Base-by-base conservation (phyloP, 148 eudicot species). In the Tetragonia tetragonoides region DNA sequence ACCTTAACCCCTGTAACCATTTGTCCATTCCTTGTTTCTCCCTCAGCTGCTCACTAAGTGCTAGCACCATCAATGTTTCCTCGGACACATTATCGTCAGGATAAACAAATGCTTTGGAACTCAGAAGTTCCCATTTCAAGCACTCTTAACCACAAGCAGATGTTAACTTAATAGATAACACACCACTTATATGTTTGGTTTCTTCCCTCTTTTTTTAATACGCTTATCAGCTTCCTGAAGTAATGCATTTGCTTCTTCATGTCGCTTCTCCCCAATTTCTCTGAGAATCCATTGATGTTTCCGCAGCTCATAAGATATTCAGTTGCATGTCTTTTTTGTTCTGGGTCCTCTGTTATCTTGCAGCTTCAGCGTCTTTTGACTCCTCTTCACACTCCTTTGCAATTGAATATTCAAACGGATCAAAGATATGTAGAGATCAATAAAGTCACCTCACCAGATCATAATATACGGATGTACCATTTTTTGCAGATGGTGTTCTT, bases 361-460 rank as follows among this genome's bases (percentile, higher is more conserved):
- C 74, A 78, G 83, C 83, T 87, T 87, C 40, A 86, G 72, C 80
- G 90, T 91, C 88, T n/a, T 90, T 95, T 66, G 89, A 66, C 81
- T 93, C 99, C 83, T 95, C 97, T 80, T 90, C 99, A 0, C 93
- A 91, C 84, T 92, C 97, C 99, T 95, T 68, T 9, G n/a, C 21
- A 2, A 87, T 1, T 79, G 41, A n/a, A 53, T 15, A 44, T 47
- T 9, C 40, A n/a, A 39, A 17, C 20, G 18, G 18, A 38, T 39
- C 70, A 78, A 18, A 59, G 11, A 54, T 44, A 38, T 37, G 51
- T 47, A 39, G 73, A 41, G 6, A 24, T 21, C 40, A 38, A 37
- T 11, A 60, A 18, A 46, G 37, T 57, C 49, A 72, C 20, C 39
- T 66, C 47, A 38, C 23, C 1, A 61, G 18, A 15, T 28, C 73